phyloP scores from a whole-genome alignment of 345 rosid genomes.

The Toxicodendron radicans region DNA sequence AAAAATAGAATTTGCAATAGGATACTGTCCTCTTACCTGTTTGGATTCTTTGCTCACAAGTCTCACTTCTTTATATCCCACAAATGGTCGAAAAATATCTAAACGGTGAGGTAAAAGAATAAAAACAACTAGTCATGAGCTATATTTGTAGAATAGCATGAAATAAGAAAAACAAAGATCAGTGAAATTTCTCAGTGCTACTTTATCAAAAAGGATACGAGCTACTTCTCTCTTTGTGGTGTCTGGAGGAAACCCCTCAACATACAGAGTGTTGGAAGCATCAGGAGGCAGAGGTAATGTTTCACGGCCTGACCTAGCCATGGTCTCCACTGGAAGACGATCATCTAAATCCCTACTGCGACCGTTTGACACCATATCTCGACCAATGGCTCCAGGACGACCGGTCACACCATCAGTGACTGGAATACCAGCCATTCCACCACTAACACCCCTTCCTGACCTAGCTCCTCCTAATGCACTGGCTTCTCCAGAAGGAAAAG shows the following conservation, averaged over 20 bases:
- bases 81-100: constrained; percentile 90
- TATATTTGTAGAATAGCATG: background rate
- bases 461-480: constrained; percentile 42
- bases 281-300: constrained; percentile 58
- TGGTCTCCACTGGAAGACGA: constrained; percentile 33
- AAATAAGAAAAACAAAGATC: background rate
- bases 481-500: constrained; percentile 59
- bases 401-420: constrained; percentile 42
- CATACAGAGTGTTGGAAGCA: constrained; percentile 78
- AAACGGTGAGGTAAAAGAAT: constrained; percentile 34
- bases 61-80: constrained; percentile 82
- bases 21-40: constrained; percentile 45
- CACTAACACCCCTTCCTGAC: constrained; percentile 39
- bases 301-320: constrained; percentile 45
- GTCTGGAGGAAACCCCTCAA: constrained; percentile 83
- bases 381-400: constrained; percentile 43
- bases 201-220: constrained; percentile 61
- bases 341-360: constrained; percentile 42
- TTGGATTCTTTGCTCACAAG: constrained; percentile 74
- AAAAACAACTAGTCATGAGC: constrained; percentile 8
- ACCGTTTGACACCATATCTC: constrained; percentile 51
- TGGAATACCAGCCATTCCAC: constrained; percentile 39
- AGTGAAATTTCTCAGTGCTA: constrained; percentile 2
- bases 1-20: background rate
- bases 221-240: constrained; percentile 80